A percentile compares a stretch with the other conserved stretches of the same genome.
Conservation (phyloP, 2,329 filamentous ascomycete species). For the Emmonsiellopsis sp. region DNA sequence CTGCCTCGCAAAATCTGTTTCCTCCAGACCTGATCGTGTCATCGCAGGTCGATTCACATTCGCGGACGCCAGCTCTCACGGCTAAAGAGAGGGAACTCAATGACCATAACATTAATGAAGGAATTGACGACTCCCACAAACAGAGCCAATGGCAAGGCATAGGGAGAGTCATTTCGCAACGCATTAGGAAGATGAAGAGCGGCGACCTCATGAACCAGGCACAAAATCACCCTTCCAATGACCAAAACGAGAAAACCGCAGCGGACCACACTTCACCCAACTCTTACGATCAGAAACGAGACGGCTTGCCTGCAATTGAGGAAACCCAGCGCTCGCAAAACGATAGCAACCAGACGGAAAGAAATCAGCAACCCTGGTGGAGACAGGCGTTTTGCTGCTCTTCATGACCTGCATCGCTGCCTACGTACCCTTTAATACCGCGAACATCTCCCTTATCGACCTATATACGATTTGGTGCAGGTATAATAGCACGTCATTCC, state of each 20-base stretch:
- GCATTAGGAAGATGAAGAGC: conserved; percentile 6
- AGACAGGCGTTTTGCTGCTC: not conserved
- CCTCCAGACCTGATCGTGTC: conserved; percentile 3
- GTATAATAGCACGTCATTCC: not conserved
- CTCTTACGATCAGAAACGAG: not conserved
- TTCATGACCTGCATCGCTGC: not conserved
- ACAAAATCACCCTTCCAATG: not conserved
- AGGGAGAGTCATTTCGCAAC: conserved; percentile 8
- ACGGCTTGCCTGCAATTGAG: not conserved
- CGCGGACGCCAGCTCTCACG: conserved; percentile 14
- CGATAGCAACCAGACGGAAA: not conserved
- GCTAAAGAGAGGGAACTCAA: conserved; percentile 9
- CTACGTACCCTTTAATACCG: not conserved
- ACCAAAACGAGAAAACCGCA: not conserved
- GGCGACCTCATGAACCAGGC: not conserved
- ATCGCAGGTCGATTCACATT: conserved; percentile 10
- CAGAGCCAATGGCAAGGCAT: conserved; percentile 9
- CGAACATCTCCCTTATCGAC: not conserved
- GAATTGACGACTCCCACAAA: not conserved
- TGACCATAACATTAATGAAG: conserved; percentile 4
- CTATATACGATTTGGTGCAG: not conserved
- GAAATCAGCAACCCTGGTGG: not conserved
- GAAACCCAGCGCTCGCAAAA: not conserved
- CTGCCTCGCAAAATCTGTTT: not conserved
- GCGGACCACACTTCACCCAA: not conserved